Percentiles rank a stretch among this genome's conserved stretches.
phyloP scores from a whole-genome alignment of 176 grass and related monocot species.

The Thinopyrum elongatum region DNA sequence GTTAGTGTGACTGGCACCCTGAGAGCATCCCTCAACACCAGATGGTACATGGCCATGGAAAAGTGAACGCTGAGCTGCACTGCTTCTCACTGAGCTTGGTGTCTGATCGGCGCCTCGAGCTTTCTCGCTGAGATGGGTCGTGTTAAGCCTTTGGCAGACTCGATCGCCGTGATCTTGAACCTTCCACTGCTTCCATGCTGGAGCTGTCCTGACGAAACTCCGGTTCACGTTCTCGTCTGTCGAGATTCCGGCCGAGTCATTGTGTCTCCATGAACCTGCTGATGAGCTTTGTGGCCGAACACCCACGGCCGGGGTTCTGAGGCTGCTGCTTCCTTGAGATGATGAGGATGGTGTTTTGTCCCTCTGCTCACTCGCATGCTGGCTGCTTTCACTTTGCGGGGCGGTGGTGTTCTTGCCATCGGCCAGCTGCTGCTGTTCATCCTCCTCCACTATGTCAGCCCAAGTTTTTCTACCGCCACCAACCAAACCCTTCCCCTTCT shows the following conservation, averaged over 20 bases:
- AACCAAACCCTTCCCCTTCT: background rate
- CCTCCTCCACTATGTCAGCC: constrained; percentile 60
- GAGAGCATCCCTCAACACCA: background rate
- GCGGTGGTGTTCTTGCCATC: background rate
- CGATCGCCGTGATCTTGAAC: constrained; percentile 10
- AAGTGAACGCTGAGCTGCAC: constrained; percentile 36
- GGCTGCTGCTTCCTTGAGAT: constrained; percentile 32
- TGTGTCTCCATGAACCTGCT: constrained; percentile 12
- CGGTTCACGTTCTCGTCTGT: constrained; percentile 26
- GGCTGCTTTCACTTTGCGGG: constrained; percentile 15
- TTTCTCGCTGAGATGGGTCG: constrained; percentile 21
- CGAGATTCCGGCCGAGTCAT: background rate
- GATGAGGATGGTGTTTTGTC: constrained; percentile 19
- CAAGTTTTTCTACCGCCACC: constrained; percentile 32
- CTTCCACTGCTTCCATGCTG: constrained; percentile 39
- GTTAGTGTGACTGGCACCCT: constrained; percentile 2
- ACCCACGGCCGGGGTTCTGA: background rate
- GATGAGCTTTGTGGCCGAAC: constrained; percentile 28
- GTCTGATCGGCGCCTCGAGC: constrained; percentile 10
- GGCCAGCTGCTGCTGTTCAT: constrained; percentile 5
- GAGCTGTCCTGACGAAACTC: constrained; percentile 42
- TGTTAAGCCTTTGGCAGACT: constrained; percentile 27
- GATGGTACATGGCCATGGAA: constrained; percentile 14
- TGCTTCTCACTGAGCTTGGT: constrained; percentile 35
- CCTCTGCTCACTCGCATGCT: constrained; percentile 23